Evolutionary conservation across 768 basidiomycete genomes (phyloP), one percentile per base, ranked within the genome.

Genomic region (Pulveroboletus sp.): DNA sequence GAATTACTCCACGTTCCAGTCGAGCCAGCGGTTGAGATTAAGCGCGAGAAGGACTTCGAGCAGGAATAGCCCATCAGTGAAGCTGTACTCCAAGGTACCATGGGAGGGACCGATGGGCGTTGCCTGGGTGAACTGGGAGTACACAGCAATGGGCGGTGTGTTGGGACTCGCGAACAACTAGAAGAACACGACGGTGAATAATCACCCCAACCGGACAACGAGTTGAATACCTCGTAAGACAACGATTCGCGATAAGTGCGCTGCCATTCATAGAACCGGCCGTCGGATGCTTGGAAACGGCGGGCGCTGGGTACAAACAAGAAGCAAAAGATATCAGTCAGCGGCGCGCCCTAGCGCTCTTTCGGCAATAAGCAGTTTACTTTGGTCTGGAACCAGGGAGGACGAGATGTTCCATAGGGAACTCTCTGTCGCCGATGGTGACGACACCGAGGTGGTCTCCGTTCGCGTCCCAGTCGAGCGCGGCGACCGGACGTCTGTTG

Each of bases 21-120:
- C 87, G 62, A 88, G 67, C 85, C 85, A 89, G 50, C 87, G 76
- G 66, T 87, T 87, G 54, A 90, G 69, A 61, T 77, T 82, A 45
- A 90, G 72, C 7, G 88, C 75, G 34, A 89, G 68, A 49, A 88
- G 69, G 5, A 77, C 75, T 59, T 87, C 78, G 17, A 84, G 73
- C 54, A 89, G 66, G 45, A 88, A 78, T 31, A 69, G 60, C 51
- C 79, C 79, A 41, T 84, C 72, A 37, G 71, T 74, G 66, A 89
- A 88, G 41, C 69, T 76, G 67, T 86, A 88, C 48, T 78, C 75
- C 47, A 89, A 61, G 50, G 78, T 70, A 9, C 78, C 87, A 60
- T 85, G 79, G 29, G 80, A 76, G 39, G 79, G 79, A 2, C 87
- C 87, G 32, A 87, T 75, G 2, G 72, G 76, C 3, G 84, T 83